Base-by-base conservation (phyloP, 2,329 filamentous ascomycete species). In the Aspergillus versicolor region DNA sequence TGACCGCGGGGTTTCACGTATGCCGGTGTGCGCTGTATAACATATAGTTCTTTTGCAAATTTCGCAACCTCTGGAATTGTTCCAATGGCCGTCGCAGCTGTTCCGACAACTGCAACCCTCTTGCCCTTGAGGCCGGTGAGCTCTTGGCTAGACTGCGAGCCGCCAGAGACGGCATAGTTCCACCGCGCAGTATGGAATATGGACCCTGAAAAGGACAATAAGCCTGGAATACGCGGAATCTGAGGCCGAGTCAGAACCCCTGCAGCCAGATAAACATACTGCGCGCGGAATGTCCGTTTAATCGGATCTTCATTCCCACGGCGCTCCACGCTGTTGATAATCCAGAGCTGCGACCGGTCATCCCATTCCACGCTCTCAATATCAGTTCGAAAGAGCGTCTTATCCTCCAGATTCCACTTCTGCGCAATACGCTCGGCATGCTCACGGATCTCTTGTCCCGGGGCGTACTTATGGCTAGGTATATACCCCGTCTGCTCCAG, bases 401-500 rank as follows among this genome's bases (percentile, higher is more conserved):
- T 27, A 2, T 13, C 17, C 5, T 9, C 13, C 11, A 55, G 24
- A 4, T 27, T 12, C 52, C 52, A 49, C 5, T 49, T 34, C 6
- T 24, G 17, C 1, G 44, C 62, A 34, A 64, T 55, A 9, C 21
- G 27, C 15, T 59, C 45, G 5, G 54, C 56, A 21, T 64, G 41
- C 5, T 51, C 27, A 3, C 58, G 22, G 12, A 63, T n/a, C 43
- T 63, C 61, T 3, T 24, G 12, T 0, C 61, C 61, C 5, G 34
- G 53, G 1, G 48, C 47, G 37, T 59, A 63, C n/a, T 53, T 48
- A 2, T 54, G 15, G 15, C 15, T 43, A 0, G 61, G 61, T 4
- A 60, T 46, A 34, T 59, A 62, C 1, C 57, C 61, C 4, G 59
- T 63, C n/a, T 63, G 53, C 5, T 56, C 63, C 21, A 54, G 58